Evolutionary conservation across 2,329 filamentous ascomycete species (phyloP).

Genomic region (Chaetomium olivaceum): DNA sequence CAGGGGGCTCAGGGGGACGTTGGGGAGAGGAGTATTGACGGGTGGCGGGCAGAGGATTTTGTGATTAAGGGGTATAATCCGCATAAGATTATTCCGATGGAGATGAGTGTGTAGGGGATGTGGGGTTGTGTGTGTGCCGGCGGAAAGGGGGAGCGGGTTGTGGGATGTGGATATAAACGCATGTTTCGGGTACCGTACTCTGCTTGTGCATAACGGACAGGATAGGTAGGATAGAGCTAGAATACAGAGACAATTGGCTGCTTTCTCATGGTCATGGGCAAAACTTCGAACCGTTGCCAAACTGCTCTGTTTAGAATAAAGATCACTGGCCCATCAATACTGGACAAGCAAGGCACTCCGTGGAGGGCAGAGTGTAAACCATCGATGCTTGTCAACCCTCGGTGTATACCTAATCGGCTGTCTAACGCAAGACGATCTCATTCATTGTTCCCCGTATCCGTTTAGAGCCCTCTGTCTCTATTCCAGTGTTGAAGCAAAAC

Average conservation of each 20-base stretch:
- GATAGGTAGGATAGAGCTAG: no score
- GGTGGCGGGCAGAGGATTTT: slow-evolving; percentile 87
- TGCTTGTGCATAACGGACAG: no score
- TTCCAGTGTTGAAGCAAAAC: slow-evolving; percentile 2
- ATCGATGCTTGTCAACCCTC: not conserved
- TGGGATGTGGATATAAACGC: not conserved
- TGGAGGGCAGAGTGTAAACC: not conserved
- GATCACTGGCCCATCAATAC: no score
- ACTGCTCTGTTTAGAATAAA: no score
- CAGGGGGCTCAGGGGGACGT: slow-evolving; percentile 58
- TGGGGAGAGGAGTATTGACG: slow-evolving; percentile 63
- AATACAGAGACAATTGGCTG: no score
- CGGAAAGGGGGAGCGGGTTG: not conserved
- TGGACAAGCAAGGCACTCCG: not conserved
- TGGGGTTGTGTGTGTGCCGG: no score
- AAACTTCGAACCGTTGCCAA: no score
- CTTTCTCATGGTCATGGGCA: no score
- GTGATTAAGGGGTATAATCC: slow-evolving; percentile 85
- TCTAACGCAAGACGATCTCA: slow-evolving; percentile 7
- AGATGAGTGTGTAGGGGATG: slow-evolving; percentile 77
- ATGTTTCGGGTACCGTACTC: not conserved
- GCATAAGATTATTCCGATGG: slow-evolving; percentile 92
- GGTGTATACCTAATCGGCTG: slow-evolving; percentile 3
- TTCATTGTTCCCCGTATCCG: not conserved
- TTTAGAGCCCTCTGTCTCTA: not conserved